Base-by-base conservation (phyloP, 208 protist species). In the Wallacemonas collosoma region DNA sequence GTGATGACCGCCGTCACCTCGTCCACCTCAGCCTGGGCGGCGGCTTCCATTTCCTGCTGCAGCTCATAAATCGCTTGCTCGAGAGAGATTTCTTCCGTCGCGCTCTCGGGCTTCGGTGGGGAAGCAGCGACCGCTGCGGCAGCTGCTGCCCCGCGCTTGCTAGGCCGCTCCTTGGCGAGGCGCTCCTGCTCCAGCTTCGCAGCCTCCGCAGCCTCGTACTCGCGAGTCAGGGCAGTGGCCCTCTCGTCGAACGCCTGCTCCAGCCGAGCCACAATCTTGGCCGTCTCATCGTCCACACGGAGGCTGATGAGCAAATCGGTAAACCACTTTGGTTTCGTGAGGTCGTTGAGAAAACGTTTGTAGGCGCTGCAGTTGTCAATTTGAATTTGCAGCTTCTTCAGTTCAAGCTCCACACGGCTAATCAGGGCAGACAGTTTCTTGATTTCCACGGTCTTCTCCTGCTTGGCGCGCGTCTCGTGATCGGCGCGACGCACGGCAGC, bases 371-470 rank as follows among this genome's bases (percentile, higher is more conserved):
- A 98, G 40, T 95, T 91, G n/a, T 97, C 90, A 15, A 99, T 77
- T 71, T 98, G 93, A 9, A 95, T 72, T 47, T 97, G 87, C 14
- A 85, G 93, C 78, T 98, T 98, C 40, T 79, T 81, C 63, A 93
- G 98, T 17, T 98, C 96, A 38, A 88, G 77, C 75, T 97, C 93
- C 12, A 98, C 77, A 40, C 85, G 83, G 55, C 79, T 76, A 48
- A 98, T 98, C 39, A 90, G 88, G 12, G 92, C 93, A 7, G 95
- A 98, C 2, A 99, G 83, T 72, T 98, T 97, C 81, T 98, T 99
- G 58, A 98, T 98, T 68, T 98, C 96, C 14, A 94, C 81, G 45
- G 93, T 87, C 77, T 98, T 98, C 41, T 97, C 93, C 56, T 94
- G 80, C 72, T 98, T 98, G 5, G 81, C 85, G 68, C 95, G 96